A percentile compares a stretch with the other conserved stretches of the same genome.
Conservation (phyloP, 139 green algal genomes). For the Gonium pectorale region DNA sequence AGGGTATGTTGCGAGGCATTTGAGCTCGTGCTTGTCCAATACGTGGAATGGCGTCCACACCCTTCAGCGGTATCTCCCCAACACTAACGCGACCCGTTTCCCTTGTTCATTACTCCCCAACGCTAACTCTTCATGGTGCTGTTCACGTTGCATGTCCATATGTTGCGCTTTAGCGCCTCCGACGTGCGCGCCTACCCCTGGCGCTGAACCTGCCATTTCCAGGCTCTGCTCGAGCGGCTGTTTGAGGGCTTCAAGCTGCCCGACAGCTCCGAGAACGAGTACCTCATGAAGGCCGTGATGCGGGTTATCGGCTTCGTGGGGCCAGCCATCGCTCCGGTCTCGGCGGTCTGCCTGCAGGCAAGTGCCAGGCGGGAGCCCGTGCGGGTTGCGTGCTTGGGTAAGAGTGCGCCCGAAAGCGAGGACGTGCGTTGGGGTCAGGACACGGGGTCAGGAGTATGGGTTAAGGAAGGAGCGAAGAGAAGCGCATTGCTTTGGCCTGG, state of each 20-base stretch:
- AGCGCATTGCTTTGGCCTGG: not conserved
- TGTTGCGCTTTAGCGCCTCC: not conserved
- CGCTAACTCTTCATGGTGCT: too few species aligned
- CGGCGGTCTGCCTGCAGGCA: slow-evolving; percentile 60
- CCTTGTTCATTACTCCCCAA: not conserved
- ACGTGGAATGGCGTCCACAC: too few species aligned
- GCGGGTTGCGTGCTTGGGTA: too few species aligned
- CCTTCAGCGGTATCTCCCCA: too few species aligned
- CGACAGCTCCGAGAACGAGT: slow-evolving; percentile 96
- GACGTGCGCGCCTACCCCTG: not conserved
- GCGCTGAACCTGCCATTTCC: not conserved
- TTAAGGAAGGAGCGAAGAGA: not conserved
- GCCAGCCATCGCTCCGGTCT: slow-evolving; percentile 71
- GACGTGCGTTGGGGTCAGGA: not conserved
- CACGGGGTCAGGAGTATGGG: not conserved
- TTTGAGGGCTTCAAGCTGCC: slow-evolving; percentile 89
- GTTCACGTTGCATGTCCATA: too few species aligned
- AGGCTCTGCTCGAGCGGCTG: slow-evolving; percentile 83
- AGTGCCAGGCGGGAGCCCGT: too few species aligned
- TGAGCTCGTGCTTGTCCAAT: too few species aligned
- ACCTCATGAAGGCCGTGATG: slow-evolving; percentile 93
- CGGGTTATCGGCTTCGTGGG: slow-evolving; percentile 85
- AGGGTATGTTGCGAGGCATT: too few species aligned
- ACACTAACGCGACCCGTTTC: too few species aligned
- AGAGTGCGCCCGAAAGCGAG: not conserved